These are phyloP conservation scores for Lasiosphaeris hirsuta DNA, from an alignment of 495 filamentous ascomycete species.

Conservation along the genomic window DNA sequence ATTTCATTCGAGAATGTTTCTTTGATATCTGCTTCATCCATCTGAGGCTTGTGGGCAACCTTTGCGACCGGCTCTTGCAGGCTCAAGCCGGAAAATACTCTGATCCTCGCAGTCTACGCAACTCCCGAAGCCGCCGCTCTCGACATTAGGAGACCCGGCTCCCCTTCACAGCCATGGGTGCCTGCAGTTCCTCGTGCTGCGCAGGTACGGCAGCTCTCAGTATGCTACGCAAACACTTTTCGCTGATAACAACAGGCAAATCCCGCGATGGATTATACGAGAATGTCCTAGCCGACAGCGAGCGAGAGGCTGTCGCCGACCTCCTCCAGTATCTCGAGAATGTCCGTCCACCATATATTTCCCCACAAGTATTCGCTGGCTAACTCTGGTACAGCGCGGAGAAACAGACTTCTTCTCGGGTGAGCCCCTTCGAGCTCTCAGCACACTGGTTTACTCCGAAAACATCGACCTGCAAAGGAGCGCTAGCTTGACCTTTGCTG, in stretches of 20 bases:
- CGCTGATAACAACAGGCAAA: conserved; percentile 54
- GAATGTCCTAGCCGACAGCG: conserved; percentile 90
- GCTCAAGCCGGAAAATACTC: conserved; percentile 7
- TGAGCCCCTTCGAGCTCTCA: conserved; percentile 90
- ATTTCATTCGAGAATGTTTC: conserved; percentile 16
- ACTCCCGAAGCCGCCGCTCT: conserved; percentile 1
- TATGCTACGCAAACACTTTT: neutral
- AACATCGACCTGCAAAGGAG: conserved; percentile 98
- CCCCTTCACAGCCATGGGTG: conserved; percentile 36
- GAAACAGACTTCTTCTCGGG: conserved; percentile 98
- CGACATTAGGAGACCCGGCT: conserved; percentile 14
- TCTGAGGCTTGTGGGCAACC: neutral
- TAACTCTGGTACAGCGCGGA: conserved; percentile 57
- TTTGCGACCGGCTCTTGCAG: conserved; percentile 14
- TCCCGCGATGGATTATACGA: conserved; percentile 94
- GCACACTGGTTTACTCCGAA: conserved; percentile 94
- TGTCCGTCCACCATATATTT: conserved; percentile 48
- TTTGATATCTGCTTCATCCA: conserved; percentile 16
- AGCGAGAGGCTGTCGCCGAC: conserved; percentile 95
- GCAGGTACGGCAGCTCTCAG: conserved; percentile 28
- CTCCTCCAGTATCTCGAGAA: conserved; percentile 94
- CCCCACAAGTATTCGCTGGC: conserved; percentile 7
- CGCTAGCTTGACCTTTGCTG: conserved; percentile 96
- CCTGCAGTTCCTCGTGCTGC: conserved; percentile 40
- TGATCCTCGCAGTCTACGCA: conserved; percentile 9